Percentiles rank a stretch among this genome's conserved stretches.
These are phyloP conservation scores for Cryptococcus hybrid DNA, from an alignment of 1,284 basidiomycete genomes.

Conservation along the genomic window DNA sequence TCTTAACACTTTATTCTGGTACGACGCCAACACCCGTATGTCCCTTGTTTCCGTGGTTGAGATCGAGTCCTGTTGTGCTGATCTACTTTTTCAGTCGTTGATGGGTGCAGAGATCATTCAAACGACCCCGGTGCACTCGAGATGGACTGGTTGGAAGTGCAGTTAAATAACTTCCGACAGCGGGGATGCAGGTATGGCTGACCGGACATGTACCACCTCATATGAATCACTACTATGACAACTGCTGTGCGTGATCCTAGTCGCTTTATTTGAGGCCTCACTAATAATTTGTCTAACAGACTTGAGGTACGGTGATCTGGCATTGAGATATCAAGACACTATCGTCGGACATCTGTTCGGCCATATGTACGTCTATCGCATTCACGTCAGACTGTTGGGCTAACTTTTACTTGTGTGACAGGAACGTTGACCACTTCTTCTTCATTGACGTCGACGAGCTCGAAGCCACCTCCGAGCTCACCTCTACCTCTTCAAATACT, in stretches of 20 bases:
- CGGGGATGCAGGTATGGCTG: conserved; percentile 69
- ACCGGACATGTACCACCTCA: conserved; percentile 63
- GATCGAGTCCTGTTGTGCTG: background rate
- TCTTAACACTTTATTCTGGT: conserved; percentile 93
- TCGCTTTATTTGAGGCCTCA: background rate
- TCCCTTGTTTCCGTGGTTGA: background rate
- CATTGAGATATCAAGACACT: conserved; percentile 82
- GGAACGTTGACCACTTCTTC: conserved; percentile 53
- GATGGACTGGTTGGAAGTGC: conserved; percentile 88
- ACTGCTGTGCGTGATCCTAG: conserved; percentile 57
- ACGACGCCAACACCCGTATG: conserved; percentile 82
- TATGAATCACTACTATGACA: conserved; percentile 74
- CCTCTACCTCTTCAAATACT: background rate
- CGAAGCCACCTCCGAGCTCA: conserved; percentile 20
- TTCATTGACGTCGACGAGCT: conserved; percentile 49
- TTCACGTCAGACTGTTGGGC: background rate
- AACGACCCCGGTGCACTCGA: conserved; percentile 77
- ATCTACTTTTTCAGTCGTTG: conserved; percentile 35
- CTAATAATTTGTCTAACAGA: conserved; percentile 53
- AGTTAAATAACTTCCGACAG: conserved; percentile 67
- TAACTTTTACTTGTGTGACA: conserved; percentile 6
- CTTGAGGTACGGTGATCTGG: conserved; percentile 76
- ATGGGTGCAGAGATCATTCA: conserved; percentile 62
- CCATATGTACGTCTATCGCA: conserved; percentile 52
- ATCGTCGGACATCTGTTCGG: conserved; percentile 88